Base-by-base conservation (phyloP, 2,329 filamentous ascomycete species). In the Aspergillus japonicus region DNA sequence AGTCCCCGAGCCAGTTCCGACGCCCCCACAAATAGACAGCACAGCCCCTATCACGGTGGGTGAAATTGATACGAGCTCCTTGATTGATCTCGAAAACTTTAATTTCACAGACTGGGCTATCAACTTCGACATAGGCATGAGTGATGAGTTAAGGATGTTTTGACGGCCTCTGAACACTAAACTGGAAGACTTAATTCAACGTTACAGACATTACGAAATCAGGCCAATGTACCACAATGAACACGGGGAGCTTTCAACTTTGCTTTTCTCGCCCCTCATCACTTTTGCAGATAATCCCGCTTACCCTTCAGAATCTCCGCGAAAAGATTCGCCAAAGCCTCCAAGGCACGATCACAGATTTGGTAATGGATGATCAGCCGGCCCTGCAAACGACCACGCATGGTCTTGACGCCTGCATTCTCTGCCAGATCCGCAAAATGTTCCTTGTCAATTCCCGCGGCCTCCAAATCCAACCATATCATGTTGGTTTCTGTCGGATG, bases 401-500 rank as follows among this genome's bases (percentile, higher is more conserved):
- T 44, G 39, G 33, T 35, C 33, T 35, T 35, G 4, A 35, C 14
- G 5, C 33, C 33, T 35, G 33, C 33, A 12, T 16, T 35, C 33
- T 35, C 33, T 0, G 33, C 33, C 33, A 35, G 12, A 35, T 35
- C 33, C 33, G 33, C 33, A 16, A 35, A 35, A 16, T 16, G 33
- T 10, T 35, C 33, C 33, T 35, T 35, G 33, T 35, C 33, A 35
- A 35, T 16, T 6, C 14, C 33, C 4, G 33, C 33, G 14, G 33
- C 33, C 33, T 35, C 33, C 10, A 53, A 11, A 53, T 57, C 50
- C 49, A 57, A 31, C 56, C 19, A 51, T 7, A 57, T 42, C 56
- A 57, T 57, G 23, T 57, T 57, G 1, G 56, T 57, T 44, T 54
- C 42, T 5, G 57, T 42, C 12, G 56, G 56, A 80, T 50, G 54